phyloP scores from a whole-genome alignment of 2,329 filamentous ascomycete species.

The Ambrosiella xylebori region DNA sequence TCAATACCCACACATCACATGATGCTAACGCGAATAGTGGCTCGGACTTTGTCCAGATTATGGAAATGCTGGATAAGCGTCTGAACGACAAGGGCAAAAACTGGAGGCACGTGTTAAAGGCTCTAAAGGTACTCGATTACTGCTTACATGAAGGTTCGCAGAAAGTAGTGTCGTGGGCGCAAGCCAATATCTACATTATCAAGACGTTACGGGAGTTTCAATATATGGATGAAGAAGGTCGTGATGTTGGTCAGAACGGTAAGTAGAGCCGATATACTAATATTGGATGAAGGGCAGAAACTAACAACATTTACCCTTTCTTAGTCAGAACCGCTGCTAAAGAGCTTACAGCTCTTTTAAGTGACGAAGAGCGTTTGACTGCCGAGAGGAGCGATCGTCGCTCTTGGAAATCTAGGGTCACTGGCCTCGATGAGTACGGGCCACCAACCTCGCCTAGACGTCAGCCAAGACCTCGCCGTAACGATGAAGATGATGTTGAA shows the following conservation, averaged over 20 bases:
- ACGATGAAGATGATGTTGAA: slow-evolving; percentile 76
- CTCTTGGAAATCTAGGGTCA: slow-evolving; percentile 92
- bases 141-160: slow-evolving; percentile 95
- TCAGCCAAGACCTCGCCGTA: slow-evolving; percentile 32
- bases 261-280: slow-evolving; percentile 19
- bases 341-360: slow-evolving; percentile 77
- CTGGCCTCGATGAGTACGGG: slow-evolving; percentile 70
- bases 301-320: slow-evolving; percentile 8
- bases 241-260: slow-evolving; percentile 96
- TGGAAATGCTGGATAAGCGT: slow-evolving; percentile 98
- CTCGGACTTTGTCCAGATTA: slow-evolving; percentile 97
- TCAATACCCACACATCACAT: neutral
- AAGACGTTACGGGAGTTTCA: slow-evolving; percentile 95
- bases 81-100: slow-evolving; percentile 99
- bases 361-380: slow-evolving; percentile 85
- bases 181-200: slow-evolving; percentile 97
- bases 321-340: slow-evolving; percentile 88
- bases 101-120: slow-evolving; percentile 95
- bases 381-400: slow-evolving; percentile 82
- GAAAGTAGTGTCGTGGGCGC: slow-evolving; percentile 90
- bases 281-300: too few relatives aligned
- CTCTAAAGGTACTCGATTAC: slow-evolving; percentile 93
- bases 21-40: slow-evolving; percentile 36
- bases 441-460: slow-evolving; percentile 26
- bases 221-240: slow-evolving; percentile 87